Evolutionary conservation across 192 early-diverging fungal species (phyloP).

Genomic region (Entomortierella beljakovae): DNA sequence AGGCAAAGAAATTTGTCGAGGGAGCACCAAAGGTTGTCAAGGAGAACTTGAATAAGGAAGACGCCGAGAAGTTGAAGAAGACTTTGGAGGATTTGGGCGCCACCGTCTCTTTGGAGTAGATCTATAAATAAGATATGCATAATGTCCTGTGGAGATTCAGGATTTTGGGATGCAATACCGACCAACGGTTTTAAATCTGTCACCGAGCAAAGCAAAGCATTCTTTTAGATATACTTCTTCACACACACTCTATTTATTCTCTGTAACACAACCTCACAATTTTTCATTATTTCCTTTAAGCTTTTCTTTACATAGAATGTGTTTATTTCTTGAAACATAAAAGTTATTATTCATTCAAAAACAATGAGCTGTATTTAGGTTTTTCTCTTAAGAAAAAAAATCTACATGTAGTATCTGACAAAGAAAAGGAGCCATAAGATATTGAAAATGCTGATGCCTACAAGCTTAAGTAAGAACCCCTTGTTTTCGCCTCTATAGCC

Average conservation of each 20-base stretch:
- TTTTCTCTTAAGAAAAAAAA: neutral
- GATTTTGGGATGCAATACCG: neutral
- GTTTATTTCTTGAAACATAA: neutral
- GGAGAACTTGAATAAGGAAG: constrained; percentile 90
- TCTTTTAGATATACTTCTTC: neutral
- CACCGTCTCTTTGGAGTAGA: constrained; percentile 93
- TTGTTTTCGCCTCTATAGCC: constrained; percentile 12
- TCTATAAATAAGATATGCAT: neutral
- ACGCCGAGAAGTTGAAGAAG: constrained; percentile 98
- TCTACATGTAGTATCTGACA: constrained; percentile 24
- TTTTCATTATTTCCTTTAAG: neutral
- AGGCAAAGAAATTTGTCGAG: constrained; percentile 99
- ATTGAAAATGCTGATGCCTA: constrained; percentile 11
- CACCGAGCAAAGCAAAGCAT: neutral
- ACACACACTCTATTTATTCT: neutral
- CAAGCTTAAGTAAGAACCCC: constrained; percentile 12
- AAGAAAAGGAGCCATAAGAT: constrained; percentile 30
- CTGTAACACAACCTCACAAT: neutral
- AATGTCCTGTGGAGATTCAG: neutral
- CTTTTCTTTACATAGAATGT: neutral
- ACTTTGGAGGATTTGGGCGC: constrained; percentile 93
- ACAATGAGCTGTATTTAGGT: too few species aligned
- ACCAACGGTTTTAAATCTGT: neutral
- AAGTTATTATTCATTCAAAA: too few species aligned
- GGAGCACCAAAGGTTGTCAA: constrained; percentile 96